These are phyloP conservation scores for Carallia brachiata DNA, from an alignment of 345 rosid genomes.

Conservation along the genomic window DNA sequence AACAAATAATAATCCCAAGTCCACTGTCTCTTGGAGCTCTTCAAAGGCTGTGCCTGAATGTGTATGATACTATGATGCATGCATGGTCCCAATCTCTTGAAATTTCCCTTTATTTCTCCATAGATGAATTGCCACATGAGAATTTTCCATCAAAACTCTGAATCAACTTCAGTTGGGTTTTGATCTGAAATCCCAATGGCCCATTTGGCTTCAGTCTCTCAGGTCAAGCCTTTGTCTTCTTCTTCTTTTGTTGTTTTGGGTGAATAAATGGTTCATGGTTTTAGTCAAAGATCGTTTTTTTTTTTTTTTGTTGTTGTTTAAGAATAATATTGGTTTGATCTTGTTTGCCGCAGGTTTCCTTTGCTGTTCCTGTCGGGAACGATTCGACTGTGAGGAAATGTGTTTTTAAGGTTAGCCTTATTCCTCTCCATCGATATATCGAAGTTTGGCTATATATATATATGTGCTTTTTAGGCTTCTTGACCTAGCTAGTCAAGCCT, in stretches of 20 bases:
- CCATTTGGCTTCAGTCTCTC: conserved; percentile 36
- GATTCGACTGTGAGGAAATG: conserved; percentile 43
- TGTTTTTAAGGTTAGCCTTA: conserved; percentile 40
- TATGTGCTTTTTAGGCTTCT: too few relatives aligned
- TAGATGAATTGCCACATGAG: not conserved
- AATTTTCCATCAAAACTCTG: not conserved
- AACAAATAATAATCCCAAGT: too few relatives aligned
- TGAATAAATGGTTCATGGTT: not conserved
- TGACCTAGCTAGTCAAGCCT: too few relatives aligned
- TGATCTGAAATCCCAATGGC: conserved; percentile 37
- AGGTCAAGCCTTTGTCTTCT: conserved; percentile 26
- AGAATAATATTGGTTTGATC: not conserved
- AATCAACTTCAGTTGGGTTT: not conserved
- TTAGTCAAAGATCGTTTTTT: not conserved
- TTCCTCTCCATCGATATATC: not conserved
- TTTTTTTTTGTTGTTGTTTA: conserved; percentile 1
- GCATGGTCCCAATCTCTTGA: conserved; percentile 4
- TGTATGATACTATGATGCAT: not conserved
- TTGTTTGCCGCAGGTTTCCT: conserved; percentile 36
- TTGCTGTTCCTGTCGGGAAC: conserved; percentile 39
- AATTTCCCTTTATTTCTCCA: not conserved
- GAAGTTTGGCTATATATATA: too few relatives aligned
- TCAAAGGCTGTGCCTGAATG: conserved; percentile 19
- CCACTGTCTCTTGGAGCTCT: conserved; percentile 21
- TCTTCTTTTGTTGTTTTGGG: not conserved